Base-by-base conservation (phyloP, 805 yeast species). In the Lipomyces sp. region DNA sequence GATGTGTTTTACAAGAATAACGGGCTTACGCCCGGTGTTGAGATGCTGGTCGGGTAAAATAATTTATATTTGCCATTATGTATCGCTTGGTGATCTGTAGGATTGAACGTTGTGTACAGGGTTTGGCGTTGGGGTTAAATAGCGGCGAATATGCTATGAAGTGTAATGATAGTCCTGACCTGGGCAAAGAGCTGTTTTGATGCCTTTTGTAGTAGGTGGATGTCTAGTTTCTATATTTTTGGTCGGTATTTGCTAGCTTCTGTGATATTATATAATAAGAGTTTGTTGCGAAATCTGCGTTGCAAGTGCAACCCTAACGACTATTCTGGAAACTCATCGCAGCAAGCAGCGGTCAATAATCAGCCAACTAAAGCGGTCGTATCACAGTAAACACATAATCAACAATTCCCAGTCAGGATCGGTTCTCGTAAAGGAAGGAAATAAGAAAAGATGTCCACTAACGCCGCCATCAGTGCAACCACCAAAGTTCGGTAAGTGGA, bases 1-100 rank as follows among this genome's bases (percentile, higher is more conserved):
- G 60, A 56, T 11, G n/a, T 61, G 60, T 61, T 55, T 55, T 34
- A 29, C 15, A 18, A 33, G 30, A 45, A 32, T 13, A 48, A 45
- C 30, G 57, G 57, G 24, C 48, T 15, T 7, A 42, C n/a, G 8
- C 48, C 48, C 24, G n/a, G n/a, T 42, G 2, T 42, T n/a, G 48
- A 42, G 48, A 42, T 5, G 24, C 48, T 13, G 48, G 18, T 24
- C 24, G 48, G 48, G 10, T 42, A 24, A 24, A 42, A n/a, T 42
- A 4, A 42, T 7, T 6, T 42, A 24, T n/a, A 8, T 15, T 42
- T 42, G 48, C 48, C 29, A 15, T n/a, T 24, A 5, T n/a, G 48
- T 24, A 42, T n/a, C 24, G 48, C 10, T 42, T 39, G 13, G 4
- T 4, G 15, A 15, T 5, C 13, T 42, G 48, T 42, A 15, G 48